Percentiles rank a stretch among this genome's conserved stretches.
These are phyloP conservation scores for Quercus agrifolia DNA, from an alignment of 306 rosid species.

Conservation along the genomic window DNA sequence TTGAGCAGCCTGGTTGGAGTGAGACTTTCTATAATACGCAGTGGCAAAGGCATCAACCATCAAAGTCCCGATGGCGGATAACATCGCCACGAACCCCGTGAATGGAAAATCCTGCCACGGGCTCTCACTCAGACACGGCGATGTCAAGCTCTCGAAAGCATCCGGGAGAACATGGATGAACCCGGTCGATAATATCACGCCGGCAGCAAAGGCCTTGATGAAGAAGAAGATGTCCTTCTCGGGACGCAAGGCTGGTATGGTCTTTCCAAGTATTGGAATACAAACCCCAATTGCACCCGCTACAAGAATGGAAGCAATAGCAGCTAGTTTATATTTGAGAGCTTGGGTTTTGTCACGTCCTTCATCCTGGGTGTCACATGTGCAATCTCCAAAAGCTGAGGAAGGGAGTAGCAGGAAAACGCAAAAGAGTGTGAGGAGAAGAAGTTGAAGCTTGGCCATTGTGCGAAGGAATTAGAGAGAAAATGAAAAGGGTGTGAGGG, in stretches of 20 bases:
- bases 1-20: not conserved
- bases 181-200: constrained; percentile 72
- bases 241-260: constrained; percentile 51
- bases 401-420: constrained; percentile 15
- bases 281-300: constrained; percentile 59
- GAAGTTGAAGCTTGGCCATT: not conserved
- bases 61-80: constrained; percentile 60
- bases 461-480: too few species aligned
- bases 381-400: constrained; percentile 32
- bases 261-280: constrained; percentile 57
- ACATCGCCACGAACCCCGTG: constrained; percentile 85
- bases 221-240: constrained; percentile 54
- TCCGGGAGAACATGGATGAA: constrained; percentile 79
- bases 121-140: constrained; percentile 39
- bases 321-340: constrained; percentile 12
- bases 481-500: too few species aligned
- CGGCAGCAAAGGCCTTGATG: constrained; percentile 75
- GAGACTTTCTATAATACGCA: constrained; percentile 36
- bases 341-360: constrained; percentile 3
- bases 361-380: constrained; percentile 20
- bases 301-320: constrained; percentile 16
- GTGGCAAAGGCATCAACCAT: constrained; percentile 80
- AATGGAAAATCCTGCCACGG: constrained; percentile 74
- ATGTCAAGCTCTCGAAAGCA: constrained; percentile 47
- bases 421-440: not conserved